Evolutionary conservation across 1,284 basidiomycete species (phyloP).

Genomic region (Mycena sp.): DNA sequence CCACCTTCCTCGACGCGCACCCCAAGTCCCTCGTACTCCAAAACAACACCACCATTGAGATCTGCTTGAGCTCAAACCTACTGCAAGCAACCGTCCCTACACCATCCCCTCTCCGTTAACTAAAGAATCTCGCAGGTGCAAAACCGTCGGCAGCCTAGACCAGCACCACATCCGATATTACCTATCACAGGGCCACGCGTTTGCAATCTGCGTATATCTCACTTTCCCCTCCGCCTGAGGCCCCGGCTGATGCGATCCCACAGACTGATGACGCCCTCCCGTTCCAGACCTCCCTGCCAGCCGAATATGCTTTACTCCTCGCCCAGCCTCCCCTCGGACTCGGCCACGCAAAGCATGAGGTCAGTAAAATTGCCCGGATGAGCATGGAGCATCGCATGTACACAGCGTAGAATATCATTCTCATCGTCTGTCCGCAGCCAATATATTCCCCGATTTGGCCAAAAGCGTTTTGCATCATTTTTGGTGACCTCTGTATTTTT

Average conservation of each 20-base stretch:
- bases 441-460: too few relatives aligned
- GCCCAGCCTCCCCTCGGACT: conserved; percentile 77
- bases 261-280: conserved; percentile 82
- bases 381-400: conserved; percentile 51
- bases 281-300: conserved; percentile 75
- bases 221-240: background rate
- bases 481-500: too few relatives aligned
- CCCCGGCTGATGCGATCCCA: background rate
- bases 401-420: background rate
- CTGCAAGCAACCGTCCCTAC: conserved; percentile 53
- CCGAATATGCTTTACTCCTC: conserved; percentile 80
- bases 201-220: conserved; percentile 76
- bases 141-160: conserved; percentile 70
- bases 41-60: conserved; percentile 75
- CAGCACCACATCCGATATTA: conserved; percentile 78
- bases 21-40: conserved; percentile 65
- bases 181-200: conserved; percentile 68
- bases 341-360: conserved; percentile 67
- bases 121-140: conserved; percentile 56
- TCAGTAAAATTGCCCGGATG: conserved; percentile 66
- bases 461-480: too few relatives aligned
- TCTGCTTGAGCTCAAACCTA: conserved; percentile 85
- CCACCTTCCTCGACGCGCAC: conserved; percentile 79
- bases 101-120: background rate
- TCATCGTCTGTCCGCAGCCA: too few relatives aligned